Conservation (phyloP, 2,329 filamentous ascomycete species). For the Rosellinia necatrix region DNA sequence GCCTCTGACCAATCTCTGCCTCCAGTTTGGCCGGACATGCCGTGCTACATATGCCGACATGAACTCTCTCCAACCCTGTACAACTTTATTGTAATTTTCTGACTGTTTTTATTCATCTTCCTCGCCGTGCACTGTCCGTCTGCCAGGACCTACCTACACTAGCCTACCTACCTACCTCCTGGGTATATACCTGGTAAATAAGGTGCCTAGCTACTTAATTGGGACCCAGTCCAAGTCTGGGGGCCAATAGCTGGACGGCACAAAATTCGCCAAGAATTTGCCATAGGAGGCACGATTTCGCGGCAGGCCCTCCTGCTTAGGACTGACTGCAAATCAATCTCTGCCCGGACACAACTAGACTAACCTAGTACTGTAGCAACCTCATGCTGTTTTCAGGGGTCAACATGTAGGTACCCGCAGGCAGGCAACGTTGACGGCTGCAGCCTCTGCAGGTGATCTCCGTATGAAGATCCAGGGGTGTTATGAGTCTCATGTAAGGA, state of each 20-base stretch:
- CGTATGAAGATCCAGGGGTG: background rate
- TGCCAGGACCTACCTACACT: constrained; percentile 4
- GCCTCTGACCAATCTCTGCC: too few species aligned
- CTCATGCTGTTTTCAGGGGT: constrained; percentile 5
- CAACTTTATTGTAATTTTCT: constrained; percentile 8
- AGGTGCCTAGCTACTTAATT: too few species aligned
- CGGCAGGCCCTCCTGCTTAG: too few species aligned
- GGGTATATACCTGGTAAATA: too few species aligned
- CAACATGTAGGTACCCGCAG: constrained; percentile 6
- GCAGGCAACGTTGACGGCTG: constrained; percentile 15
- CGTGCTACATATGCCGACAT: background rate
- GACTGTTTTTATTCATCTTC: too few species aligned
- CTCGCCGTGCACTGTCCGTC: background rate
- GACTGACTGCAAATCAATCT: too few species aligned
- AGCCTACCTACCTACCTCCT: background rate
- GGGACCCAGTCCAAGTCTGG: background rate
- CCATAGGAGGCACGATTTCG: too few species aligned
- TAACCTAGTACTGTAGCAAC: too few species aligned
- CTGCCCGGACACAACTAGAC: too few species aligned
- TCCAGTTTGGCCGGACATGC: constrained; percentile 9
- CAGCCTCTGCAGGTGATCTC: constrained; percentile 14
- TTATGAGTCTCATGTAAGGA: background rate
- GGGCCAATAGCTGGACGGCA: too few species aligned
- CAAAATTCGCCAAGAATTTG: too few species aligned
- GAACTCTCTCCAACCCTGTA: background rate